Percentiles rank a stretch among this genome's conserved stretches.
phyloP scores from a whole-genome alignment of 345 rosid species.

The Reutealis trisperma region DNA sequence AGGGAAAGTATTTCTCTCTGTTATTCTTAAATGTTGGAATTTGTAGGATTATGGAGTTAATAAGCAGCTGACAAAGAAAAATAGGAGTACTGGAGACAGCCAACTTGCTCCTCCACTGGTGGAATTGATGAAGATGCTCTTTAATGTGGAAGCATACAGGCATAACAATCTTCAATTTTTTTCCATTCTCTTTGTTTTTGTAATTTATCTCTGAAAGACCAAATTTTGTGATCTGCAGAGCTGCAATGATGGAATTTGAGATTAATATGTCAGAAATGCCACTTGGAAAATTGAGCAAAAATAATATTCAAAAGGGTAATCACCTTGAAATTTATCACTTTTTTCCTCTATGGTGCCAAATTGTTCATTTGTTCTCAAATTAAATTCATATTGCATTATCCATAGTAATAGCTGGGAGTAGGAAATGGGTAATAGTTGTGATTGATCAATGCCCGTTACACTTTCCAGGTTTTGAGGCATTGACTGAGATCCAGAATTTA shows the following conservation, averaged over 20 bases:
- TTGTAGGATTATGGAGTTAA: constrained; percentile 90
- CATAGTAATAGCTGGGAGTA: background rate
- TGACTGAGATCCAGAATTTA: constrained; percentile 84
- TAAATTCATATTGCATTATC: constrained; percentile 15
- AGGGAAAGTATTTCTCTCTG: background rate
- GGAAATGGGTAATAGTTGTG: background rate
- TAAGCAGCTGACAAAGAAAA: constrained; percentile 54
- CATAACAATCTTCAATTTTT: constrained; percentile 18
- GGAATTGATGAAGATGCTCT: constrained; percentile 87
- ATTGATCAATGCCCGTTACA: constrained; percentile 5
- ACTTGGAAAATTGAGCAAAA: constrained; percentile 93
- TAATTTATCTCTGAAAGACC: constrained; percentile 17
- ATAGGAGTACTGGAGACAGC: constrained; percentile 47
- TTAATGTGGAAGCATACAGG: constrained; percentile 94
- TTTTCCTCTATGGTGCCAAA: background rate
- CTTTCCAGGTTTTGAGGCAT: constrained; percentile 82
- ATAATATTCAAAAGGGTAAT: constrained; percentile 80
- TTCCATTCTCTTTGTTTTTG: background rate
- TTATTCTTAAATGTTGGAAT: constrained; percentile 4
- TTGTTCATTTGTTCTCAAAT: constrained; percentile 6
- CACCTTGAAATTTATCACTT: constrained; percentile 8
- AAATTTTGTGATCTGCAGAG: constrained; percentile 51
- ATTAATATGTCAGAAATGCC: constrained; percentile 99
- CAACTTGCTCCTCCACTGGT: constrained; percentile 63
- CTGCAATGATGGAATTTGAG: constrained; percentile 98